phyloP scores from a whole-genome alignment of 164 flowering plant species.

The Akebia trifoliata region DNA sequence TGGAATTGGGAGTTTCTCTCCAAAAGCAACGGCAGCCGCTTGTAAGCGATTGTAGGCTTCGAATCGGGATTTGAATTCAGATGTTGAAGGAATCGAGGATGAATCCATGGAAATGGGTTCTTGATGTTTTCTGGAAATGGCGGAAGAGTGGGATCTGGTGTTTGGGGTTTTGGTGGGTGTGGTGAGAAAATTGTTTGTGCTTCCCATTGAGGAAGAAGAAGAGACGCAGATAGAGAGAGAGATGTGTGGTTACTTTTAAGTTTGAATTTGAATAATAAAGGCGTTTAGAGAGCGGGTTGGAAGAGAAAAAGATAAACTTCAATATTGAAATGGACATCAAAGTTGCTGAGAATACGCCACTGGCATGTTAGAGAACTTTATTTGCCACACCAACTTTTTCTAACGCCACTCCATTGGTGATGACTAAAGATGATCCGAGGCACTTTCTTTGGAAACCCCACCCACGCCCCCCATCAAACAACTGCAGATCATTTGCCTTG shows the following conservation, averaged over 20 bases:
- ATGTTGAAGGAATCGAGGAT: not conserved
- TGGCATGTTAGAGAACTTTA: too few species aligned
- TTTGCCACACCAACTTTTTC: too few species aligned
- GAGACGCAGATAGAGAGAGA: constrained; percentile 11
- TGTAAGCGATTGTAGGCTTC: constrained; percentile 93
- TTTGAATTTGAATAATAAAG: constrained; percentile 6
- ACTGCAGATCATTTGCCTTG: too few species aligned
- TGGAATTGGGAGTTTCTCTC: constrained; percentile 93
- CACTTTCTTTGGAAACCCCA: too few species aligned
- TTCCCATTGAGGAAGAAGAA: constrained; percentile 36
- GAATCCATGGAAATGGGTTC: constrained; percentile 18
- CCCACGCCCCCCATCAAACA: too few species aligned
- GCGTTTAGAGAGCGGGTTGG: constrained; percentile 1
- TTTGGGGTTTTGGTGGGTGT: constrained; percentile 65
- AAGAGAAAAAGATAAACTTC: too few species aligned
- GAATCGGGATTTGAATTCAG: constrained; percentile 52
- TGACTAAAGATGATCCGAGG: too few species aligned
- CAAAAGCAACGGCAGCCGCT: constrained; percentile 95
- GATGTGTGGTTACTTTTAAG: not conserved
- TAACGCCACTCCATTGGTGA: too few species aligned
- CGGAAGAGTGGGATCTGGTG: constrained; percentile 6
- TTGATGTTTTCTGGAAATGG: constrained; percentile 10
- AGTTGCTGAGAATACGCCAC: too few species aligned
- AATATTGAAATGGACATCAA: too few species aligned
- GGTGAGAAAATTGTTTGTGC: constrained; percentile 22